Conservation (phyloP, 2,329 filamentous ascomycete species). For the Ceratocystis alfenasii region DNA sequence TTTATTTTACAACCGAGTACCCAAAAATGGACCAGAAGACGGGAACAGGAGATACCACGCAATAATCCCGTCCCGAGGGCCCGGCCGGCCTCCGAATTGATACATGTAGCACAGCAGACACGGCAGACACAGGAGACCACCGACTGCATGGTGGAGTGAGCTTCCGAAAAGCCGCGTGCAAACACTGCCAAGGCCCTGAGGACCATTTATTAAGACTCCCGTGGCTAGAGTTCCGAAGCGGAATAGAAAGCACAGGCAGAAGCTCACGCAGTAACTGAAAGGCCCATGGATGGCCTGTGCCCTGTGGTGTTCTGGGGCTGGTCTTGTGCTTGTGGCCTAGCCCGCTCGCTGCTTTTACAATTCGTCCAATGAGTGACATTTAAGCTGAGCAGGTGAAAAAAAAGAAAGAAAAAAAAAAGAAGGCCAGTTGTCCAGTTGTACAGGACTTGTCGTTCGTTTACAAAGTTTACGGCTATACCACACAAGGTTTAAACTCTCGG, state of each 20-base stretch:
- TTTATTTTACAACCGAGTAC: too few species aligned
- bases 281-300: background rate
- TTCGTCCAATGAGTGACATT: too few species aligned
- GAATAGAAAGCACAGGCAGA: background rate
- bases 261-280: background rate
- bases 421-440: too few species aligned
- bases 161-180: background rate
- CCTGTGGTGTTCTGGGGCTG: background rate
- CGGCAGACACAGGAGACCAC: background rate
- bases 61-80: background rate
- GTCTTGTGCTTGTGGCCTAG: background rate
- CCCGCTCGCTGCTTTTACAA: background rate
- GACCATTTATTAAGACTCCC: background rate
- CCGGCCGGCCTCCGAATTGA: background rate
- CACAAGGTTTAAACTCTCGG: too few species aligned
- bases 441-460: too few species aligned
- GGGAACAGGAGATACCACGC: background rate
- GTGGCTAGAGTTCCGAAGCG: background rate
- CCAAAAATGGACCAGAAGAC: background rate
- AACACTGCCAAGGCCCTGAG: background rate
- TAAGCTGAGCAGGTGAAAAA: too few species aligned
- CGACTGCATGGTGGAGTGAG: background rate
- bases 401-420: too few species aligned
- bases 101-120: slow-evolving; percentile 1
- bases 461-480: too few species aligned